A percentile compares a stretch with the other conserved stretches of the same genome.
These are phyloP conservation scores for Galerina marginata DNA, from an alignment of 768 basidiomycete genomes.

Conservation along the genomic window DNA sequence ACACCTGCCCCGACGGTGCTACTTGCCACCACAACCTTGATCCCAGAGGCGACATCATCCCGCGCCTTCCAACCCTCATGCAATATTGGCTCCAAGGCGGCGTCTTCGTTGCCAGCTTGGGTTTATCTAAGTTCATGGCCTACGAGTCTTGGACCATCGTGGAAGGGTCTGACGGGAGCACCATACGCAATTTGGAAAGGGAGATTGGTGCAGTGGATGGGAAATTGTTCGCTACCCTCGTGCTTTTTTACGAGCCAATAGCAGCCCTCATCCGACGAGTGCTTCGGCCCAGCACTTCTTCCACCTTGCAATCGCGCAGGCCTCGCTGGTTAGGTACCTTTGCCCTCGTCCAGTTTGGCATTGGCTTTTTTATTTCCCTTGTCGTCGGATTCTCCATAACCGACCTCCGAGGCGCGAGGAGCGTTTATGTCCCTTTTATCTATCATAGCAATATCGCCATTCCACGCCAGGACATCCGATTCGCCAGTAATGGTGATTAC, in stretches of 20 bases:
- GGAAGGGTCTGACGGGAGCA: neutral
- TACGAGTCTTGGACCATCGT: neutral
- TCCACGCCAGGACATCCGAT: neutral
- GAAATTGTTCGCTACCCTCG: neutral
- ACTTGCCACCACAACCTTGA: neutral
- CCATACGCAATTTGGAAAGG: neutral
- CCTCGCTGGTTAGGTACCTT: neutral
- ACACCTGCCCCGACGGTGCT: neutral
- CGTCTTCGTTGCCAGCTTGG: neutral
- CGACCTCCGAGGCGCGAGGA: neutral
- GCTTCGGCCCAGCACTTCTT: no score
- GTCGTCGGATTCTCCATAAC: slow-evolving; percentile 1
- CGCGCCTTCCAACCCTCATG: neutral
- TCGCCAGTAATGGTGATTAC: neutral
- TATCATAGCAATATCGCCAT: neutral
- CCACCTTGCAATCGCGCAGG: neutral
- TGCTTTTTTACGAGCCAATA: neutral
- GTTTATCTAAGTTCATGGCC: neutral
- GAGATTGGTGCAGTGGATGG: neutral
- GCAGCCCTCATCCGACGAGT: no score
- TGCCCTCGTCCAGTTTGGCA: neutral
- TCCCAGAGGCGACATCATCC: neutral
- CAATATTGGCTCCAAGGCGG: slow-evolving; percentile 3
- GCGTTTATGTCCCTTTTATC: neutral
- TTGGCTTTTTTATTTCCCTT: neutral